Conservation (phyloP, 2,329 filamentous ascomycete genomes). For the Phialophora tarda region DNA sequence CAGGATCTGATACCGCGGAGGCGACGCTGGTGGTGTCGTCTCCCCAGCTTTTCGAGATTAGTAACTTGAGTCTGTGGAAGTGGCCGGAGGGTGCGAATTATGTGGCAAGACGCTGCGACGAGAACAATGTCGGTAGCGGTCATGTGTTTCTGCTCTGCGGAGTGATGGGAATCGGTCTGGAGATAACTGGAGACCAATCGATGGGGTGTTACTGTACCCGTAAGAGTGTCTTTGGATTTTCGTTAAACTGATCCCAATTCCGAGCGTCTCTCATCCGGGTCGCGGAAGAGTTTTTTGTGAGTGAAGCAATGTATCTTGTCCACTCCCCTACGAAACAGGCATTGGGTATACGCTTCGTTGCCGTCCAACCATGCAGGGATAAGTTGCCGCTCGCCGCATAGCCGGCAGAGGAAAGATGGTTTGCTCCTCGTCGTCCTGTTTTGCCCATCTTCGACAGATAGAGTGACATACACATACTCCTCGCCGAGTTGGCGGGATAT, state of each 20-base stretch:
- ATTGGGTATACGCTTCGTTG: neutral
- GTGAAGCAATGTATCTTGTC: neutral
- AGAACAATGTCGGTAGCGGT: neutral
- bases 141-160: neutral
- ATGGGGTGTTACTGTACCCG: too few relatives aligned
- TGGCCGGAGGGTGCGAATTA: too few relatives aligned
- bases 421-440: neutral
- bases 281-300: neutral
- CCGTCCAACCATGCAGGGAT: neutral
- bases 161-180: too few relatives aligned
- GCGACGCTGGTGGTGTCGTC: neutral
- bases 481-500: neutral
- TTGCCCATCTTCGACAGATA: neutral
- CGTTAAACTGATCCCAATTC: too few relatives aligned
- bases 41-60: neutral
- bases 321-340: neutral
- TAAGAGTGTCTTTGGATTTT: too few relatives aligned
- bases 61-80: neutral
- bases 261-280: too few relatives aligned
- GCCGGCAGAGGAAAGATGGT: neutral
- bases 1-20: neutral
- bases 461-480: neutral
- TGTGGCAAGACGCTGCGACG: neutral
- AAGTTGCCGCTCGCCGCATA: neutral
- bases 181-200: too few relatives aligned